A percentile compares a stretch with the other conserved stretches of the same genome.
Conservation (phyloP, 495 filamentous ascomycete genomes). For the Xylaria nigripes region DNA sequence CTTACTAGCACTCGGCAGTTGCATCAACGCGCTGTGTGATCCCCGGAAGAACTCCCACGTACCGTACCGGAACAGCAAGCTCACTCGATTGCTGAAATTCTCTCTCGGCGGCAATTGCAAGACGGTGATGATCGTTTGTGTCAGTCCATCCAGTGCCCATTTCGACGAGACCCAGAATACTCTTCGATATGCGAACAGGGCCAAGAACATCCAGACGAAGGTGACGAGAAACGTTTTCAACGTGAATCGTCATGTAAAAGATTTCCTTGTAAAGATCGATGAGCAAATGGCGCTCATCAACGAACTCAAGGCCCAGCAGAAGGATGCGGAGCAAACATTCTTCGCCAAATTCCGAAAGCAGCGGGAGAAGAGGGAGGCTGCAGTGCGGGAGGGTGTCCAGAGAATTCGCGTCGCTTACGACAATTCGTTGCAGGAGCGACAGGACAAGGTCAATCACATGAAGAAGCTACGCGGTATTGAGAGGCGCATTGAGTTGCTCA, state of each 20-base stretch:
- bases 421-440: constrained; percentile 66
- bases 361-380: constrained; percentile 68
- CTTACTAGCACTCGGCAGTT: constrained; percentile 86
- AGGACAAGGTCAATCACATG: constrained; percentile 70
- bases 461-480: constrained; percentile 79
- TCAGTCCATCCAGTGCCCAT: constrained; percentile 91
- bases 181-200: constrained; percentile 90
- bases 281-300: constrained; percentile 91
- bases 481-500: constrained; percentile 71
- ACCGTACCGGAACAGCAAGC: constrained; percentile 94
- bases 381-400: constrained; percentile 71
- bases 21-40: constrained; percentile 98
- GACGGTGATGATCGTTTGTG: constrained; percentile 99
- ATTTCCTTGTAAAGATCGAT: constrained; percentile 91
- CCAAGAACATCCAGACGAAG: constrained; percentile 99
- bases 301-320: constrained; percentile 85
- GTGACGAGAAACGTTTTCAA: constrained; percentile 98
- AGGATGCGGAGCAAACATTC: constrained; percentile 76
- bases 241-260: constrained; percentile 97
- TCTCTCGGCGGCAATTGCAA: constrained; percentile 95
- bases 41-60: constrained; percentile 87
- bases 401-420: constrained; percentile 80
- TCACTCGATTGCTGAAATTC: constrained; percentile 94
- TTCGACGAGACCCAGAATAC: constrained; percentile 99
- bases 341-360: constrained; percentile 88